Percentiles rank a stretch among this genome's conserved stretches.
Evolutionary conservation across 2,329 filamentous ascomycete genomes (phyloP).

Genomic region (Ceratocystis huliohia): DNA sequence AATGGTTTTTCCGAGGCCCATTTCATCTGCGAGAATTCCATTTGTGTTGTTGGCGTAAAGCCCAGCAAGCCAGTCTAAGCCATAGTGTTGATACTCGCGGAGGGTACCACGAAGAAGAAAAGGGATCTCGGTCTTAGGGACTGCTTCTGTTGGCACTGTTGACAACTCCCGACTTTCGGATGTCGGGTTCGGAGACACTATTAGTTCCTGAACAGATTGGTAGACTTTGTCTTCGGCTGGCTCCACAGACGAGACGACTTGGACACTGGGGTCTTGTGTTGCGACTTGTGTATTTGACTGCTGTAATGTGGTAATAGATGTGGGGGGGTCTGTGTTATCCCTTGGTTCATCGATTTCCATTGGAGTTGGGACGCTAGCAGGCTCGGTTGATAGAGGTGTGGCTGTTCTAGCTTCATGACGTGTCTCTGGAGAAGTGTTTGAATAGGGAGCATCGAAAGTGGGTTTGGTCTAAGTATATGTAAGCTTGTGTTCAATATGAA

Average conservation of each 20-base stretch:
- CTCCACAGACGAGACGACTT: background rate
- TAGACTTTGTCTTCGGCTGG: background rate
- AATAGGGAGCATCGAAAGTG: background rate
- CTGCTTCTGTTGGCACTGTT: slow-evolving; percentile 22
- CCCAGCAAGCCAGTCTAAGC: slow-evolving; percentile 92
- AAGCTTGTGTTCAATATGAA: background rate
- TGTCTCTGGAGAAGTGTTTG: background rate
- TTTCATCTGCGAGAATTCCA: slow-evolving; percentile 92
- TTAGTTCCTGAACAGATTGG: background rate
- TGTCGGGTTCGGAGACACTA: background rate
- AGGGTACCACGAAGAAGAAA: slow-evolving; percentile 76
- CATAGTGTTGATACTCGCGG: slow-evolving; percentile 91
- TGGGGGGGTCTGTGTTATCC: background rate
- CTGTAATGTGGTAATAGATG: background rate
- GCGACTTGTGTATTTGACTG: background rate
- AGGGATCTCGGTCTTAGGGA: slow-evolving; percentile 58
- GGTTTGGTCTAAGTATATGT: background rate
- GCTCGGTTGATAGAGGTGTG: background rate
- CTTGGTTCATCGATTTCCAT: background rate
- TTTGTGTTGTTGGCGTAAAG: slow-evolving; percentile 88
- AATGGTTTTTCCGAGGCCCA: slow-evolving; percentile 97
- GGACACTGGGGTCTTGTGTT: background rate
- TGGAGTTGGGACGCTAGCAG: background rate
- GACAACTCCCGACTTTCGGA: slow-evolving; percentile 15
- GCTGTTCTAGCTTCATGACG: background rate